Conservation (phyloP, 176 grass and related monocot genomes). For the Carex kokanica region DNA sequence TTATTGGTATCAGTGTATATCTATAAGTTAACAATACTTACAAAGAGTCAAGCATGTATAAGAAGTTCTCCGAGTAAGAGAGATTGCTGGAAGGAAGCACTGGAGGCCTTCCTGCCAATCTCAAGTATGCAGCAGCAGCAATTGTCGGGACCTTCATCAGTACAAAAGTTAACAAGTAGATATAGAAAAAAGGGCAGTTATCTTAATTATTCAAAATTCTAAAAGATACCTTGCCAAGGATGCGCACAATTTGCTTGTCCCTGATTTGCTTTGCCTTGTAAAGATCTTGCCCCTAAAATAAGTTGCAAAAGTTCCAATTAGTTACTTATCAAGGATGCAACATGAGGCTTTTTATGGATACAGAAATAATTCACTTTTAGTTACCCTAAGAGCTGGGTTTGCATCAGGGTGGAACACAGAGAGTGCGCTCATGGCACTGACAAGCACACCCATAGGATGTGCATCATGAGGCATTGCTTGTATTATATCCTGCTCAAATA, state of each 20-base stretch:
- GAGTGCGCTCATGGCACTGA: conserved; percentile 85
- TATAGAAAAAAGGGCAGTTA: background rate
- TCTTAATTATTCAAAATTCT: conserved; percentile 6
- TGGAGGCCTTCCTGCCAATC: conserved; percentile 84
- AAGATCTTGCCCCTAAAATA: conserved; percentile 79
- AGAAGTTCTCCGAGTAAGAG: conserved; percentile 95
- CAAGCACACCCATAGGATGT: conserved; percentile 97
- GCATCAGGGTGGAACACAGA: conserved; percentile 98
- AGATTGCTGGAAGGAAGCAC: conserved; percentile 74
- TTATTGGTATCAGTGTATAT: background rate
- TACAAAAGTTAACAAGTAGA: background rate
- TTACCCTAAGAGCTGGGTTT: conserved; percentile 95
- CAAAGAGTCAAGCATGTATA: conserved; percentile 96
- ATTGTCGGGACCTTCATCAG: conserved; percentile 63
- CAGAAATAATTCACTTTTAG: conserved; percentile 8
- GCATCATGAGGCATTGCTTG: conserved; percentile 98
- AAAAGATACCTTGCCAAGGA: conserved; percentile 88
- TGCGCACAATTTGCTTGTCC: conserved; percentile 88
- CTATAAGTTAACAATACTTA: conserved; percentile 37
- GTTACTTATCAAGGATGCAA: background rate
- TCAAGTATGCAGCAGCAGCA: conserved; percentile 91
- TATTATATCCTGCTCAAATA: conserved; percentile 71
- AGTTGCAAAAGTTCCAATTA: background rate
- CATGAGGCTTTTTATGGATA: background rate
- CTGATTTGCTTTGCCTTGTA: conserved; percentile 86